Evolutionary conservation across 75 land plant genomes (phyloP).

Genomic region (Ceratopteris richardii): DNA sequence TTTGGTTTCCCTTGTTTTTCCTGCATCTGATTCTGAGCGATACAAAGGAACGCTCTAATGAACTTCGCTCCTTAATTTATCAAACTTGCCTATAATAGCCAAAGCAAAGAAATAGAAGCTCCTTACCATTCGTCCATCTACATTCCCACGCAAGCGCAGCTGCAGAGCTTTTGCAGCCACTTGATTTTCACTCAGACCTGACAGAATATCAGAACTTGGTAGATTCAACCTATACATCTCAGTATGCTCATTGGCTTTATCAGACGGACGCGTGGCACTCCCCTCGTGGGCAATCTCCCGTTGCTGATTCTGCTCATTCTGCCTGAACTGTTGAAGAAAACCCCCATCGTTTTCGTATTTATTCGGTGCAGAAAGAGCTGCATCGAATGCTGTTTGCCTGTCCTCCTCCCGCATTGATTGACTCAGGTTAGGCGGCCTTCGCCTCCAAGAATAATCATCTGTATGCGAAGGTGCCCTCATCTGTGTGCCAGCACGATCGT

Average conservation of each 20-base stretch:
- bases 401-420: constrained; percentile 37
- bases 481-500: constrained; percentile 31
- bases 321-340: constrained; percentile 33
- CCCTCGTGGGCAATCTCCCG: neutral
- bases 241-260: neutral
- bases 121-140: constrained; percentile 66
- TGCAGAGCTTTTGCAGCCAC: constrained; percentile 84
- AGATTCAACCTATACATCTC: neutral
- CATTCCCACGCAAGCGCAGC: constrained; percentile 74
- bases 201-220: neutral
- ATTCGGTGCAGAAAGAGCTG: constrained; percentile 52
- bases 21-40: no score
- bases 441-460: constrained; percentile 65
- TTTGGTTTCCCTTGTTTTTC: no score
- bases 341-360: constrained; percentile 72
- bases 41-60: neutral
- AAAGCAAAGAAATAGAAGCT: neutral
- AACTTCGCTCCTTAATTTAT: neutral
- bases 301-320: neutral
- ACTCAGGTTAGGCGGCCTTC: constrained; percentile 10
- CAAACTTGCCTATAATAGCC: neutral
- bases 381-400: constrained; percentile 39
- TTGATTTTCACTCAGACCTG: constrained; percentile 64
- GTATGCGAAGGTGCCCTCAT: constrained; percentile 68
- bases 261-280: neutral